Evolutionary conservation across 331 rosid genomes (phyloP).

Genomic region (Acacia pycnantha): DNA sequence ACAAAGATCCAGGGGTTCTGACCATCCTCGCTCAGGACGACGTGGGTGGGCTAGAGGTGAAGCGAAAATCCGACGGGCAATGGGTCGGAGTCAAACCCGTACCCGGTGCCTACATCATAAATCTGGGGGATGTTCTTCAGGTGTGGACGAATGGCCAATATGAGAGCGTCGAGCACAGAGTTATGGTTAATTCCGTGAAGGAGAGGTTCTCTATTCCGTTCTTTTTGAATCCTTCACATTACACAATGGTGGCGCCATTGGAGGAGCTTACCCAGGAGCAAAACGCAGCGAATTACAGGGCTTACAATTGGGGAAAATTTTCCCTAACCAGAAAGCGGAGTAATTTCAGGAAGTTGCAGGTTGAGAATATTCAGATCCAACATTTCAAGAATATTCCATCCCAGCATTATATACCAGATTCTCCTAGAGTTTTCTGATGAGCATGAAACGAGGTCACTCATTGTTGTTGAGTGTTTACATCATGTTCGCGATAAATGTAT

Average conservation of each 20-base stretch:
- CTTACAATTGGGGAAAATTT: conserved; percentile 50
- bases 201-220: conserved; percentile 48
- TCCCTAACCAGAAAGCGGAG: conserved; percentile 20
- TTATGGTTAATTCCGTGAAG: conserved; percentile 30
- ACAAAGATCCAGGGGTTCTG: conserved; percentile 45
- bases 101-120: conserved; percentile 47
- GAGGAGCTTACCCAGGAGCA: conserved; percentile 34
- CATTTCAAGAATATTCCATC: conserved; percentile 27
- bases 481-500: too few species aligned
- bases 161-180: conserved; percentile 55
- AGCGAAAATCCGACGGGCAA: conserved; percentile 42
- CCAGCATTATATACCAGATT: not conserved
- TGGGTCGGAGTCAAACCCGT: conserved; percentile 52
- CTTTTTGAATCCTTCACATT: conserved; percentile 45
- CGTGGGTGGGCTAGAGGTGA: conserved; percentile 53
- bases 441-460: too few species aligned
- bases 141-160: conserved; percentile 58
- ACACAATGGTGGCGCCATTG: conserved; percentile 42
- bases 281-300: conserved; percentile 35
- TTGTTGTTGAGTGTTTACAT: too few species aligned
- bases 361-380: conserved; percentile 38
- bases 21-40: conserved; percentile 59
- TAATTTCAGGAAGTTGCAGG: conserved; percentile 38
- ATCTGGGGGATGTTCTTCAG: conserved; percentile 58
- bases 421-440: not conserved